Percentiles rank a stretch among this genome's conserved stretches.
Conservation (phyloP, 2,329 filamentous ascomycete species). For the Colletotrichum sansevieriae region DNA sequence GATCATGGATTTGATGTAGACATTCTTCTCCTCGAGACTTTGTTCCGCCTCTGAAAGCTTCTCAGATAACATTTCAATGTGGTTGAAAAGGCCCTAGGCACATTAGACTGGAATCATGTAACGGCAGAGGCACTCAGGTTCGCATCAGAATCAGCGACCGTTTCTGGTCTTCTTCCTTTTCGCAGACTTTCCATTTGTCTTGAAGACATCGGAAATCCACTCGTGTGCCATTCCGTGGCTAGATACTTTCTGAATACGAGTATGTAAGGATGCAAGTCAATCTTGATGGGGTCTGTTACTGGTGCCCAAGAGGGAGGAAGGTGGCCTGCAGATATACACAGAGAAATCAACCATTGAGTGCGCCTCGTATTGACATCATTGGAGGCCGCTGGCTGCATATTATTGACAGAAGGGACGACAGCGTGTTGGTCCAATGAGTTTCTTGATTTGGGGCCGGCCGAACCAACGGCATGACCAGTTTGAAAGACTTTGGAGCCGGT, state of each 20-base stretch:
- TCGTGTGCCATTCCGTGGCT: background rate
- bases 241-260: background rate
- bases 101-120: background rate
- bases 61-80: background rate
- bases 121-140: background rate
- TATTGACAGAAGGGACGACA: too few relatives aligned
- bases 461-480: background rate
- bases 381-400: too few relatives aligned
- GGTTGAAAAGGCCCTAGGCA: conserved; percentile 18
- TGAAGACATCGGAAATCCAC: background rate
- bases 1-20: conserved; percentile 10
- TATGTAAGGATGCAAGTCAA: too few relatives aligned
- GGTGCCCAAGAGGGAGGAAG: too few relatives aligned
- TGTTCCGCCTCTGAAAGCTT: background rate
- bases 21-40: conserved; percentile 9
- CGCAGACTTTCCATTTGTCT: conserved; percentile 1
- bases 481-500: background rate
- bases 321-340: too few relatives aligned
- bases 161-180: conserved; percentile 24
- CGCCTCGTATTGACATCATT: too few relatives aligned
- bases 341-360: too few relatives aligned
- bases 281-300: too few relatives aligned
- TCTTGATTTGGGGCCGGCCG: background rate
- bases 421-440: background rate
- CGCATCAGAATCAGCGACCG: background rate